phyloP scores from a whole-genome alignment of 176 grass and related monocot genomes.

The Eragrostis curvula region DNA sequence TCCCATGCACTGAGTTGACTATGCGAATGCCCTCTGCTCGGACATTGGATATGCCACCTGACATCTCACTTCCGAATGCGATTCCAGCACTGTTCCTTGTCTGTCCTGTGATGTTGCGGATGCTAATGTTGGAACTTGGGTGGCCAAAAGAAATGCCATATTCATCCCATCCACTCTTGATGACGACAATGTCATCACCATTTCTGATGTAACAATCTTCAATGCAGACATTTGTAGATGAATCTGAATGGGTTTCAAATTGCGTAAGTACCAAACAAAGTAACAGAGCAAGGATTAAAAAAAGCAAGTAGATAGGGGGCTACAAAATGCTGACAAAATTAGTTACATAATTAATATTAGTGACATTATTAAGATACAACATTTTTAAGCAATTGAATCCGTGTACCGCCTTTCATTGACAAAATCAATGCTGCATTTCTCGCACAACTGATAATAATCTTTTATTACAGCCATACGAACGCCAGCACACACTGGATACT shows the following conservation, averaged over 20 bases:
- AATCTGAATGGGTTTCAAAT: slow-evolving; percentile 51
- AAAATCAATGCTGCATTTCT: slow-evolving; percentile 11
- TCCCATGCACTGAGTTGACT: slow-evolving; percentile 72
- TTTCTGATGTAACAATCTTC: slow-evolving; percentile 89
- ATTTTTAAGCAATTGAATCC: not conserved
- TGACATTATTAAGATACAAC: not conserved
- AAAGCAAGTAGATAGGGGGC: not conserved
- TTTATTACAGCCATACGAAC: not conserved
- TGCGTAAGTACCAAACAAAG: slow-evolving; percentile 8
- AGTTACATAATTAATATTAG: not conserved
- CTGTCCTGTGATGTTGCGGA: slow-evolving; percentile 59
- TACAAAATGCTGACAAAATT: not conserved
- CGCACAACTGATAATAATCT: not conserved
- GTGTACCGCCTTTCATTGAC: not conserved
- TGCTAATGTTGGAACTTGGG: slow-evolving; percentile 87
- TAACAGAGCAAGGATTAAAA: not conserved
- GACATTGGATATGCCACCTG: slow-evolving; percentile 83
- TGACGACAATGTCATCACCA: slow-evolving; percentile 73
- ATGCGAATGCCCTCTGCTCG: slow-evolving; percentile 57
- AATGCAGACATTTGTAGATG: slow-evolving; percentile 84
- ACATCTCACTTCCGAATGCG: slow-evolving; percentile 85
- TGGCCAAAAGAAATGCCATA: slow-evolving; percentile 82
- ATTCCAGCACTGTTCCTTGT: slow-evolving; percentile 68
- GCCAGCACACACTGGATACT: not conserved
- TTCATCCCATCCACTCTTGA: slow-evolving; percentile 93